Evolutionary conservation across 2,329 filamentous ascomycete species (phyloP).

Genomic region (Purpureocillium takamizusanense): DNA sequence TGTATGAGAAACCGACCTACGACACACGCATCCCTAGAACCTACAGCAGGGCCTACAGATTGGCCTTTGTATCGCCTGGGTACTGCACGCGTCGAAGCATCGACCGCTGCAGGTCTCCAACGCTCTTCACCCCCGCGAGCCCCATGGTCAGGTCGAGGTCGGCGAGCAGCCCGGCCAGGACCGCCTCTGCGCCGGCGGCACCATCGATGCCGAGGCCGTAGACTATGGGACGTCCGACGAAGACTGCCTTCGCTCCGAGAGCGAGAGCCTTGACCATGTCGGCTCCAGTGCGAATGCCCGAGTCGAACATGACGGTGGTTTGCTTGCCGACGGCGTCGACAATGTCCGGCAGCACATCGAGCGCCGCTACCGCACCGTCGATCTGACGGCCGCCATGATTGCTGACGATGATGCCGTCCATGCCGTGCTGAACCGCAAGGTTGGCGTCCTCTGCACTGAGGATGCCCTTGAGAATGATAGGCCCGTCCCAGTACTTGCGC

Average conservation of each 20-base stretch:
- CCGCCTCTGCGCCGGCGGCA: constrained; percentile 44
- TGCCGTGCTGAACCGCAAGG: constrained; percentile 24
- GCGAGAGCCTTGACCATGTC: constrained; percentile 31
- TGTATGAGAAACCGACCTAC: too few relatives aligned
- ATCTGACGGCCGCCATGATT: constrained; percentile 35
- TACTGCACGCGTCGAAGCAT: constrained; percentile 24
- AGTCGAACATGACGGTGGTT: constrained; percentile 45
- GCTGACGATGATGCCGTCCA: constrained; percentile 30
- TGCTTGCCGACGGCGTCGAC: constrained; percentile 47
- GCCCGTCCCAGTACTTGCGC: constrained; percentile 50
- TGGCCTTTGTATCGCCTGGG: constrained; percentile 22
- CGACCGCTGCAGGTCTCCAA: constrained; percentile 25
- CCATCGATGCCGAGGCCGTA: constrained; percentile 26
- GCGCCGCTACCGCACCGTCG: constrained; percentile 33
- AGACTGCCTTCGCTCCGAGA: constrained; percentile 29
- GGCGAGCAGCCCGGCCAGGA: constrained; percentile 30
- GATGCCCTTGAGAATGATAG: constrained; percentile 32
- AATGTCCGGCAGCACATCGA: constrained; percentile 40
- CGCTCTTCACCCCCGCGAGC: constrained; percentile 37
- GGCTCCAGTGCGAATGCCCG: constrained; percentile 28
- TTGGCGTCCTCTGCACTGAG: constrained; percentile 29
- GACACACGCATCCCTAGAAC: too few relatives aligned
- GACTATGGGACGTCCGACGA: constrained; percentile 32
- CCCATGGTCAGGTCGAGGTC: constrained; percentile 45
- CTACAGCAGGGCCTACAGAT: constrained; percentile 11